Evolutionary conservation across 2,329 filamentous ascomycete species (phyloP).

Genomic region (Zarea fungicola): DNA sequence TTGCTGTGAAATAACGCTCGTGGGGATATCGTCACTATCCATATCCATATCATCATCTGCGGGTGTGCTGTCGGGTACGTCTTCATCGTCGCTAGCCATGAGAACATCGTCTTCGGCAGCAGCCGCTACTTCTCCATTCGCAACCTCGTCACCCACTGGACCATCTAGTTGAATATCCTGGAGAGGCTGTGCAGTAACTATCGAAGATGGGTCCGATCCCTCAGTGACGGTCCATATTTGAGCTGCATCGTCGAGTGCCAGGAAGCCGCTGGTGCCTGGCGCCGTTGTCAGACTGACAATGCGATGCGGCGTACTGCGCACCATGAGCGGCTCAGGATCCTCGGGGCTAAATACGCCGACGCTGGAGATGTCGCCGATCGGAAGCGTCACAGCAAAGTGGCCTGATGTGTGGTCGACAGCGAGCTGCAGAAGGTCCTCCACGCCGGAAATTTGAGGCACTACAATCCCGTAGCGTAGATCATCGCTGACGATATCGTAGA

Average conservation of each 20-base stretch:
- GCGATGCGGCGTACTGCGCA: conserved; percentile 50
- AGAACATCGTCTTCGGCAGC: conserved; percentile 33
- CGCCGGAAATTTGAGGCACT: conserved; percentile 40
- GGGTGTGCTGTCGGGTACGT: conserved; percentile 27
- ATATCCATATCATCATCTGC: conserved; percentile 40
- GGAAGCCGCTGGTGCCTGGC: conserved; percentile 62
- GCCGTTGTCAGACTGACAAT: conserved; percentile 64
- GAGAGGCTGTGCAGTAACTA: conserved; percentile 50
- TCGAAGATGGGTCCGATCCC: conserved; percentile 49
- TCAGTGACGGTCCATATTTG: conserved; percentile 62
- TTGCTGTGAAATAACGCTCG: conserved; percentile 61
- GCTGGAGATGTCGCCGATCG: conserved; percentile 41
- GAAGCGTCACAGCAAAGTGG: conserved; percentile 61
- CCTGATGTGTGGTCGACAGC: conserved; percentile 62
- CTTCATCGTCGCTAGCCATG: conserved; percentile 39
- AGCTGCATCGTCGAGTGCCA: conserved; percentile 70
- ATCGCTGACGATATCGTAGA: conserved; percentile 82
- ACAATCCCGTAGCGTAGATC: conserved; percentile 62
- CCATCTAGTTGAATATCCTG: conserved; percentile 48
- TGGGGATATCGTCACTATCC: conserved; percentile 46
- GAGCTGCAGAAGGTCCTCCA: conserved; percentile 53
- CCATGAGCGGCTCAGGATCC: conserved; percentile 52
- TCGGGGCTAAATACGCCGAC: conserved; percentile 64
- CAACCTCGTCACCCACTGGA: conserved; percentile 15
- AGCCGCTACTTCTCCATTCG: conserved; percentile 24